Percentiles rank a stretch among this genome's conserved stretches.
Conservation (phyloP, 169 alveolate genomes). For the Plasmodium vivax region DNA sequence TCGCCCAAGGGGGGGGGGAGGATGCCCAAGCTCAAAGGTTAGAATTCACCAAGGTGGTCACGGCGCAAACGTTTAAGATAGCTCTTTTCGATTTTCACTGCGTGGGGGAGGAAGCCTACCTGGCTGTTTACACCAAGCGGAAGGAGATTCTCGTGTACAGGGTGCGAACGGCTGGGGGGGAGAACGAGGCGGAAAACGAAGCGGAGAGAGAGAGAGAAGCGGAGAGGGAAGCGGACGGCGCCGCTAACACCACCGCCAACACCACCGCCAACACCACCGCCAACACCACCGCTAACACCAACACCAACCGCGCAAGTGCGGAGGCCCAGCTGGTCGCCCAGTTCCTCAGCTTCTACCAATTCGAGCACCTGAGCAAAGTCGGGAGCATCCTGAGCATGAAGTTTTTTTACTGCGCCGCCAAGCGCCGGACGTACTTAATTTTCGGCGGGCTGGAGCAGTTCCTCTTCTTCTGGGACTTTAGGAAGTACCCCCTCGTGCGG, state of each 20-base stretch:
- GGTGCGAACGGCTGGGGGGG: background rate
- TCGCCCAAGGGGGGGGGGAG: background rate
- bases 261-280: background rate
- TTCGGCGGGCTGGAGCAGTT: slow-evolving; percentile 72
- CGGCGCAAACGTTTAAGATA: slow-evolving; percentile 18
- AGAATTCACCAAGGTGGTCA: slow-evolving; percentile 1
- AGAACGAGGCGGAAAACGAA: background rate
- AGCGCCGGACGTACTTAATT: slow-evolving; percentile 32
- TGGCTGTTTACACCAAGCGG: slow-evolving; percentile 57
- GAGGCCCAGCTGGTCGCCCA: slow-evolving; percentile 45
- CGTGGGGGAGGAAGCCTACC: background rate
- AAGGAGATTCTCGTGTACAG: slow-evolving; percentile 31
- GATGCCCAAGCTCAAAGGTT: background rate
- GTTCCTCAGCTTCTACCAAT: slow-evolving; percentile 39
- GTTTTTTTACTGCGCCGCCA: slow-evolving; percentile 38
- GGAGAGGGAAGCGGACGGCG: background rate
- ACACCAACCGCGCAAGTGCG: too few species aligned
- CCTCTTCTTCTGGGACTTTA: slow-evolving; percentile 65
- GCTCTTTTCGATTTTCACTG: slow-evolving; percentile 46
- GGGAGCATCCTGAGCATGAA: slow-evolving; percentile 72
- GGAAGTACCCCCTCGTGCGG: slow-evolving; percentile 39
- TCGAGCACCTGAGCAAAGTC: slow-evolving; percentile 57
- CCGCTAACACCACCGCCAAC: background rate
- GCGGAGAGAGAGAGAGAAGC: too few species aligned
- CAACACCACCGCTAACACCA: background rate